These are phyloP conservation scores for Tuber magnatum DNA, from an alignment of 495 filamentous ascomycete species.

Conservation along the genomic window DNA sequence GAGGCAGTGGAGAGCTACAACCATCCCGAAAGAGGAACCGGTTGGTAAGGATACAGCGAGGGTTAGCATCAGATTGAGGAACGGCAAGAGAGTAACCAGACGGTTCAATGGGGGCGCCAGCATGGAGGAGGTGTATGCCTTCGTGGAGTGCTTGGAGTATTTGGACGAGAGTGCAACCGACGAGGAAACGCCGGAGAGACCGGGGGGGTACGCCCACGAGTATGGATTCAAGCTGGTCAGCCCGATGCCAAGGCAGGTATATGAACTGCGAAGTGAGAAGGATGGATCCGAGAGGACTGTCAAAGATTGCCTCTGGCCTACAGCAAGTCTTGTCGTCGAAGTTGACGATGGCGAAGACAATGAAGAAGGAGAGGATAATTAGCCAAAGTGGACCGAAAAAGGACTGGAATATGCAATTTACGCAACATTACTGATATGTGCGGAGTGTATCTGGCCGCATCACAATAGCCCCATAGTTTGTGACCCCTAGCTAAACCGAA, in stretches of 20 bases:
- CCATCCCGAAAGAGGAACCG: slow-evolving; percentile 61
- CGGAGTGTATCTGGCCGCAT: not conserved
- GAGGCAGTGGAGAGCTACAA: slow-evolving; percentile 69
- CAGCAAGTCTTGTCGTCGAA: slow-evolving; percentile 85
- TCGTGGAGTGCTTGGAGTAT: slow-evolving; percentile 80
- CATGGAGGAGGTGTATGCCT: slow-evolving; percentile 89
- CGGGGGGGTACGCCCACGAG: slow-evolving; percentile 63
- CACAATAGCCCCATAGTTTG: not conserved
- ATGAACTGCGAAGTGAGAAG: slow-evolving; percentile 58
- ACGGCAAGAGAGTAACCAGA: slow-evolving; percentile 61
- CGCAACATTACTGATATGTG: not conserved
- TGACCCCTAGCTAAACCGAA: not conserved
- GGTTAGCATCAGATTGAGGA: slow-evolving; percentile 71
- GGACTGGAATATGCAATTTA: not conserved
- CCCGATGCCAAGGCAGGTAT: slow-evolving; percentile 72
- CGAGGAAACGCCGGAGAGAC: slow-evolving; percentile 46
- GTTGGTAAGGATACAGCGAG: slow-evolving; percentile 62
- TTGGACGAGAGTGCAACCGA: slow-evolving; percentile 46
- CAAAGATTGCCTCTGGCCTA: slow-evolving; percentile 56
- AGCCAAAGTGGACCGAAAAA: not conserved
- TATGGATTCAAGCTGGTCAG: slow-evolving; percentile 76
- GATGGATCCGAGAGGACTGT: slow-evolving; percentile 51
- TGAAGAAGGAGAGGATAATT: slow-evolving; percentile 16
- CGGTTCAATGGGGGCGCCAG: slow-evolving; percentile 57
- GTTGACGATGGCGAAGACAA: slow-evolving; percentile 36